A percentile compares a stretch with the other conserved stretches of the same genome.
These are phyloP conservation scores for Ilex aquifolium DNA, from an alignment of 257 asterid species.

Conservation along the genomic window DNA sequence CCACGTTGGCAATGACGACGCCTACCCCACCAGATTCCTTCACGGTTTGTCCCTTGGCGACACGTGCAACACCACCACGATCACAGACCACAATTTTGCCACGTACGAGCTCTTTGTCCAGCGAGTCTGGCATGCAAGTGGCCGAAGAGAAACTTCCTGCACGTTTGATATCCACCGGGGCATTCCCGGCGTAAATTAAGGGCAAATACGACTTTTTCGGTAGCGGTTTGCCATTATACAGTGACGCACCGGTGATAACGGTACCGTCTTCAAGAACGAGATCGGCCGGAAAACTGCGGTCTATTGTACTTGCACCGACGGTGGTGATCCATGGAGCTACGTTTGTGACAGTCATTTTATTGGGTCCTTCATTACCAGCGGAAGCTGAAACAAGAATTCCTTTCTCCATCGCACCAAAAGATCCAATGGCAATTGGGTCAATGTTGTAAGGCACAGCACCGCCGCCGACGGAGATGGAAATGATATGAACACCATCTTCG, in stretches of 20 bases:
- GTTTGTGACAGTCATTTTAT: conserved; percentile 58
- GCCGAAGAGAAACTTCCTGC: conserved; percentile 36
- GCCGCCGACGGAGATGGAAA: conserved; percentile 78
- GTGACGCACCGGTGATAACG: conserved; percentile 49
- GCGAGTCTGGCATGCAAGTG: conserved; percentile 43
- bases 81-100: conserved; percentile 86
- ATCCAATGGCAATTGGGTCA: conserved; percentile 78
- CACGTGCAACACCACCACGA: conserved; percentile 68
- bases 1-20: conserved; percentile 63
- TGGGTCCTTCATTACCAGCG: conserved; percentile 83
- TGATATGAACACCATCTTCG: conserved; percentile 76
- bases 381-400: conserved; percentile 74
- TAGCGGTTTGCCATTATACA: conserved; percentile 35
- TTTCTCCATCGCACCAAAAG: conserved; percentile 69
- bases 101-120: conserved; percentile 38
- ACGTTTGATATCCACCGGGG: conserved; percentile 23
- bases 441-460: conserved; percentile 47
- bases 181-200: conserved; percentile 55
- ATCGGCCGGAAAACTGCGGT: conserved; percentile 67
- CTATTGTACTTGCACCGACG: conserved; percentile 87
- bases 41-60: conserved; percentile 61
- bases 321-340: conserved; percentile 88
- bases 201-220: conserved; percentile 33
- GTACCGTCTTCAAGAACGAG: conserved; percentile 50
- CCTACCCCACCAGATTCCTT: conserved; percentile 66